These are phyloP conservation scores for Penicillium brevicompactum DNA, from an alignment of 2,329 filamentous ascomycete genomes.

Conservation along the genomic window DNA sequence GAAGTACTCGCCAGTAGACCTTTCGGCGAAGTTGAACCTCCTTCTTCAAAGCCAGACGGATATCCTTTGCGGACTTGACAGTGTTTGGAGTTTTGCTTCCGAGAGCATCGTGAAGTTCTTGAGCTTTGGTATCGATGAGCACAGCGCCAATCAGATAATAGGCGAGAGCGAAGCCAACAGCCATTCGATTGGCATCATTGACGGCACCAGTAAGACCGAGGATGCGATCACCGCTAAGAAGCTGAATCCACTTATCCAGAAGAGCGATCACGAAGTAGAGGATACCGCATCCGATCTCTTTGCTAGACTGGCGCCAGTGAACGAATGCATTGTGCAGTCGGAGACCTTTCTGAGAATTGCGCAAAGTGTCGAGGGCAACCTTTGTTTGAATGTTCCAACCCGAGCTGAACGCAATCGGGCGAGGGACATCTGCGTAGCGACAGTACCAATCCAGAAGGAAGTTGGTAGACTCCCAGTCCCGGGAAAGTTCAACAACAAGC, in stretches of 20 bases:
- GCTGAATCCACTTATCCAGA: constrained; percentile 57
- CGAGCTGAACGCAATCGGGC: constrained; percentile 57
- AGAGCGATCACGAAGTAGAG: constrained; percentile 59
- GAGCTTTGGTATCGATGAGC: constrained; percentile 57
- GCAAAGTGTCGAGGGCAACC: constrained; percentile 56
- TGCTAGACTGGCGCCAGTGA: constrained; percentile 59
- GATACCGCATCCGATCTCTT: constrained; percentile 57
- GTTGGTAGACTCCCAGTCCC: constrained; percentile 55
- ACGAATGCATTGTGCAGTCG: constrained; percentile 60
- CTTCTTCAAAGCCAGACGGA: constrained; percentile 48
- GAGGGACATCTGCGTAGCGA: constrained; percentile 49
- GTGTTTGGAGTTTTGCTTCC: constrained; percentile 45
- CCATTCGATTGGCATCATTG: constrained; percentile 45
- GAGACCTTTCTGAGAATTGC: constrained; percentile 57
- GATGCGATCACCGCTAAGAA: constrained; percentile 49
- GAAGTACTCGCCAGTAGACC: constrained; percentile 55
- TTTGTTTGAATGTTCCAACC: constrained; percentile 62
- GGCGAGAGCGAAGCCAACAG: constrained; percentile 58
- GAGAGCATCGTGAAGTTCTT: constrained; percentile 51
- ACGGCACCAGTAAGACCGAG: constrained; percentile 42
- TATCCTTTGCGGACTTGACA: constrained; percentile 45
- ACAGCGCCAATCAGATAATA: constrained; percentile 62
- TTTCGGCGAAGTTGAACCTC: constrained; percentile 50
- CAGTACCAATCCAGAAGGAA: constrained; percentile 60
- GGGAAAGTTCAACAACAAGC: constrained; percentile 54